Base-by-base conservation (phyloP, 2,329 filamentous ascomycete species). In the Geosmithia morbida region DNA sequence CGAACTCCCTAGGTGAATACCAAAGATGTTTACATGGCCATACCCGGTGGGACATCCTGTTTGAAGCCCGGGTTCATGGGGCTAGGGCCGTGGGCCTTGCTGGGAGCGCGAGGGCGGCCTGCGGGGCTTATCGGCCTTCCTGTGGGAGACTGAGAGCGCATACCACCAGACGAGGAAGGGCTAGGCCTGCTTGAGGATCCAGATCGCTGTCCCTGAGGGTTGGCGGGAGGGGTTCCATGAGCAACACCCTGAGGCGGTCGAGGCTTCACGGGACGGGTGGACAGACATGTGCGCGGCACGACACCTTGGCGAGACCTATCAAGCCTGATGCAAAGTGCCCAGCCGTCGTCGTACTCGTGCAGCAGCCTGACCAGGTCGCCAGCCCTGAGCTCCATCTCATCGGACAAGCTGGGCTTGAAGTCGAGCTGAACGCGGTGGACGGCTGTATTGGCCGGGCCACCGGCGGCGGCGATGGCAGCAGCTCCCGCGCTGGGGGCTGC, bases 271-370 rank as follows among this genome's bases (percentile, higher is more conserved):
- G 90, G 87, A 45, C 88, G 82, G 49, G 87, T 85, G 14, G 92
- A 97, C 45, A 98, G 74, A 67, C 92, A 98, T 39, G 89, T 95
- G 55, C 92, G 81, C 14, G 92, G 92, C 49, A 85, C 87, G 46
- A 97, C 92, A 70, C 92, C 92, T 69, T 97, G 89, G 57, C 85
- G 75, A 51, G 87, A 89, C 53, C 88, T 84, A 64, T 97, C 89
- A 57, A 97, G 81, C 53, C 83, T 84, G 55, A 88, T 85, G 65
- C 88, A 96, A 48, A 97, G 85, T 59, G 89, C 87, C 92, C 92
- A 98, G 57, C 92, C 92, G 66, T 98, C 92, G 60, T 98, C 92
- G 58, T 97, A 98, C 66, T 95, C 89, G 59, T 97, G 90, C 46
- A 97, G 72, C 53, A 98, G 71, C 53, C 90, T 79, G 46, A 97